These are phyloP conservation scores for Prosopis cineraria DNA, from an alignment of 306 rosid species.

Conservation along the genomic window DNA sequence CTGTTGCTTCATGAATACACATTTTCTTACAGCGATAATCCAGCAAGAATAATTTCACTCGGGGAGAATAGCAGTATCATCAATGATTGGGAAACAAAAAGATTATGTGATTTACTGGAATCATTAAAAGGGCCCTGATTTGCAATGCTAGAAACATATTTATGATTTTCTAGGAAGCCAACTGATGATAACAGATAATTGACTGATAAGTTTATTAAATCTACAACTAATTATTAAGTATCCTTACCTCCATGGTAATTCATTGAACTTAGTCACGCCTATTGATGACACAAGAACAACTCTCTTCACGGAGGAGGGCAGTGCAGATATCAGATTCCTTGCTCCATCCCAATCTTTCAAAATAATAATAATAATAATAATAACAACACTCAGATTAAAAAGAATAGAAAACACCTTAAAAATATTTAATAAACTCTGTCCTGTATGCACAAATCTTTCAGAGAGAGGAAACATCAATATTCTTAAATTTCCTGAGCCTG, in stretches of 20 bases:
- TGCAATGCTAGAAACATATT: background rate
- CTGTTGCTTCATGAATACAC: background rate
- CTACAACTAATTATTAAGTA: conserved; percentile 26
- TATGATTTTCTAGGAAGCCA: conserved; percentile 21
- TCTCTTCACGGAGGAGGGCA: conserved; percentile 80
- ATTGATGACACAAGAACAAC: conserved; percentile 92
- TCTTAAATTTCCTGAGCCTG: conserved; percentile 20
- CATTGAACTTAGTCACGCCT: conserved; percentile 93
- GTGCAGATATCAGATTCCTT: conserved; percentile 76
- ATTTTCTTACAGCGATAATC: background rate
- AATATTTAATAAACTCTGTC: background rate
- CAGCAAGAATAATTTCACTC: background rate
- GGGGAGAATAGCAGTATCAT: background rate
- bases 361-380: too few relatives aligned
- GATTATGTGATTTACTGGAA: background rate
- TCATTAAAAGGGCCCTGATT: background rate
- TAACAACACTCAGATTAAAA: conserved; percentile 17
- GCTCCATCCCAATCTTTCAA: conserved; percentile 97
- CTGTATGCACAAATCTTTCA: background rate
- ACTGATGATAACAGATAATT: background rate
- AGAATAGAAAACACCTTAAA: background rate
- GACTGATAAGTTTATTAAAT: conserved; percentile 15
- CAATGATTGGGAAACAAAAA: background rate
- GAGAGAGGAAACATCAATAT: background rate
- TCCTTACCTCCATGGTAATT: conserved; percentile 95